Conservation (phyloP, 2,329 filamentous ascomycete genomes). For the Aspergillus fijiensis region DNA sequence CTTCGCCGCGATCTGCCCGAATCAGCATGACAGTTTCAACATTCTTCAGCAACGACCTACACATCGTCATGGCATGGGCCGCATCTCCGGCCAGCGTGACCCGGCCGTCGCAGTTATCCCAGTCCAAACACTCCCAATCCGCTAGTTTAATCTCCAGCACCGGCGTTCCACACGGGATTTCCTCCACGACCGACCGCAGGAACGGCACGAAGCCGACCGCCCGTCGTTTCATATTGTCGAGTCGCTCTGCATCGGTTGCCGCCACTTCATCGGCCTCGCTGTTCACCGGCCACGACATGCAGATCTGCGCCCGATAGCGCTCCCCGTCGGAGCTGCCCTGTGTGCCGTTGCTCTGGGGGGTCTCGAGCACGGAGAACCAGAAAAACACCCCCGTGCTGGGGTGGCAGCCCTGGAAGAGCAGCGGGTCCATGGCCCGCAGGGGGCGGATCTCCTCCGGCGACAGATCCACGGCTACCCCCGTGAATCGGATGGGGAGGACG, state of each 20-base stretch:
- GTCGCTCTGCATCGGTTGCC: conserved; percentile 29
- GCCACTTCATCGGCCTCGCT: conserved; percentile 36
- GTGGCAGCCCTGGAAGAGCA: conserved; percentile 29
- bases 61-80: conserved; percentile 36
- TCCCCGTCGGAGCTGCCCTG: conserved; percentile 25
- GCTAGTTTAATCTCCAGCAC: conserved; percentile 31
- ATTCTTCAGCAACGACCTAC: conserved; percentile 16
- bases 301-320: conserved; percentile 47
- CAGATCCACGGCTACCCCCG: conserved; percentile 30
- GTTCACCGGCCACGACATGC: conserved; percentile 49
- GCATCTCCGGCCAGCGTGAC: conserved; percentile 34
- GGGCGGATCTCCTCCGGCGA: conserved; percentile 58
- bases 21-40: background rate
- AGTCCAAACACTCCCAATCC: conserved; percentile 30
- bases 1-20: conserved; percentile 28
- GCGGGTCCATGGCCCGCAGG: conserved; percentile 55
- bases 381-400: conserved; percentile 24
- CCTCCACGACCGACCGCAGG: conserved; percentile 23
- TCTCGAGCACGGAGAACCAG: conserved; percentile 44
- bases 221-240: conserved; percentile 44
- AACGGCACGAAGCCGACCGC: conserved; percentile 24
- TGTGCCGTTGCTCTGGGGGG: conserved; percentile 40
- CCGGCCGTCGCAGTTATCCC: conserved; percentile 31
- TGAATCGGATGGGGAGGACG: conserved; percentile 24
- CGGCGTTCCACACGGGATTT: conserved; percentile 27